Base-by-base conservation (phyloP, 1,139 yeast species). In the Entelexis paramagnoliae region DNA sequence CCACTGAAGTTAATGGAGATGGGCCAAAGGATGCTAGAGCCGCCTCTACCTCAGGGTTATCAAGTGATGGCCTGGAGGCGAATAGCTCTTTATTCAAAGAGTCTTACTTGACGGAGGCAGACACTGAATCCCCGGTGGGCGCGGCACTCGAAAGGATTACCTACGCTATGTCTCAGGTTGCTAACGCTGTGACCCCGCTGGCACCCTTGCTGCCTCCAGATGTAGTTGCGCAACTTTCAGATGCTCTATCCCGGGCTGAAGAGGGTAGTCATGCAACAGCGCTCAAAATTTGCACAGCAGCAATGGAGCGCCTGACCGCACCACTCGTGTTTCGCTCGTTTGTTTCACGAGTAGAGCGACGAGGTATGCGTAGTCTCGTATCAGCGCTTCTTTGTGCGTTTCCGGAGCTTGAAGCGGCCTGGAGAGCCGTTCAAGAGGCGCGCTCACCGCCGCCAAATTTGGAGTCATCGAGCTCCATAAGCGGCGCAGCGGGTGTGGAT, bases 401-500 rank as follows among this genome's bases (percentile, higher is more conserved):
- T 46, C 60, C 59, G 2, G 59, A 56, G 36, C 52, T 56, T 10
- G 57, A 56, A 41, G 43, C 55, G 2, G 53, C 58, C 2, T 55
- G 58, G 58, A 36, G 54, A 4, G 36, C 35, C 3, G 14, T 49
- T 19, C 58, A 53, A 38, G 49, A 48, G 34, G 11, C 43, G 6
- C 46, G 46, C 16, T 10, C 14, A 7, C 46, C 43, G 8, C 39
- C 32, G 5, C 32, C 11, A 4, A 24, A 24, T 29, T 22, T 35
- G 17, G 40, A 44, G 3, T 3, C 19, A 4, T 17, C 40, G 13
- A 33, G 10, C 9, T 19, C 35, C 6, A 19, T 17, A 11, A 28
- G 16, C 19, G 26, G 34, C 17, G 26, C 46, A 5, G 26, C 33
- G 29, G 51, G 52, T 0, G 52, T 48, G 17, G 96, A 88, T 64